Conservation (phyloP, 2,329 filamentous ascomycete genomes). For the Fusarium chlamydosporum region DNA sequence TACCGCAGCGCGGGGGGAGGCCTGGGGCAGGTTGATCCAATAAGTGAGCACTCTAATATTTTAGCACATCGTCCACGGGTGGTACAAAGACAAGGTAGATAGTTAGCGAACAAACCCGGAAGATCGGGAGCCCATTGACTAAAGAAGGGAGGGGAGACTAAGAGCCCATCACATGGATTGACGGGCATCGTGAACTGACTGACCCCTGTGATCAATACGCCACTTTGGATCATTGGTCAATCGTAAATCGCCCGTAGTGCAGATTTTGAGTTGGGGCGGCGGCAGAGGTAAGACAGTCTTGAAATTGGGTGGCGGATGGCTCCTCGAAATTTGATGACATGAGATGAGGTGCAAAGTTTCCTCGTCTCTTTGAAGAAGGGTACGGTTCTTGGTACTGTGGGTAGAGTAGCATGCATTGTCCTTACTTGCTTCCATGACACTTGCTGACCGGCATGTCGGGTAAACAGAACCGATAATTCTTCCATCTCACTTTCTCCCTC, state of each 20-base stretch:
- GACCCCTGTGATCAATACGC: slow-evolving; percentile 26
- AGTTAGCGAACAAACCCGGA: neutral
- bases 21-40: neutral
- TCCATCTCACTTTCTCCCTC: neutral
- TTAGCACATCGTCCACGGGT: neutral
- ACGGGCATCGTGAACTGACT: neutral
- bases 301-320: slow-evolving; percentile 18
- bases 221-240: neutral
- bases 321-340: neutral
- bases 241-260: slow-evolving; percentile 22
- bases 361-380: neutral
- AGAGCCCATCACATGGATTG: slow-evolving; percentile 3
- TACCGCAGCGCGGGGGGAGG: slow-evolving; percentile 1
- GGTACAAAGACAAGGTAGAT: neutral
- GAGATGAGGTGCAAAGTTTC: neutral
- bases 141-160: neutral
- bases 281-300: neutral
- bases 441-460: slow-evolving; percentile 18
- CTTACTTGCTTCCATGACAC: neutral
- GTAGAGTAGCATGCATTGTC: slow-evolving; percentile 2
- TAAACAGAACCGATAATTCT: neutral
- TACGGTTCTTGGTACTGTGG: neutral
- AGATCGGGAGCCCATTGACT: slow-evolving; percentile 15
- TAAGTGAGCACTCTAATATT: neutral
- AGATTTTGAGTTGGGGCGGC: slow-evolving; percentile 6